A percentile compares a stretch with the other conserved stretches of the same genome.
phyloP scores from a whole-genome alignment of 768 basidiomycete species.

The Pisolithus microcarpus region DNA sequence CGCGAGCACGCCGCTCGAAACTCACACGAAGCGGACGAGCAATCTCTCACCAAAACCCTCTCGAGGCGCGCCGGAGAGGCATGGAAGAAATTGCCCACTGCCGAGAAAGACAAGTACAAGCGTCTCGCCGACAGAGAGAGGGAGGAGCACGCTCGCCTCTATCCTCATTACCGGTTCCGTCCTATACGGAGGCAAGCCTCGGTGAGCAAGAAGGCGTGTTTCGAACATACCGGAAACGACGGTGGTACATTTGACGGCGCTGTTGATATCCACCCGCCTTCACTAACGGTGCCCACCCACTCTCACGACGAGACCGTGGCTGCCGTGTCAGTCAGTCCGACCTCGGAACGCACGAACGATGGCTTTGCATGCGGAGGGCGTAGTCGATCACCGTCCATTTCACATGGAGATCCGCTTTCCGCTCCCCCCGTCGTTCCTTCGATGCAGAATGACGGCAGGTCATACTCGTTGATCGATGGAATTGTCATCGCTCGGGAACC shows the following conservation, averaged over 20 bases:
- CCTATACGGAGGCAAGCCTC: conserved; percentile 39
- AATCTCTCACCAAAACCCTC: conserved; percentile 41
- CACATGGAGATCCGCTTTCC: conserved; percentile 1
- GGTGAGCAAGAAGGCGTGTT: conserved; percentile 11
- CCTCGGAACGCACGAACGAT: neutral
- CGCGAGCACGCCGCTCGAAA: conserved; percentile 34
- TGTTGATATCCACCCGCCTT: neutral
- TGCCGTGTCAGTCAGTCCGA: neutral
- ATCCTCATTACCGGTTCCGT: conserved; percentile 60
- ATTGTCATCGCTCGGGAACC: neutral
- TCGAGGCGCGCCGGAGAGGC: conserved; percentile 74
- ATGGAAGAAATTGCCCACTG: conserved; percentile 53
- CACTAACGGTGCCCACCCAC: conserved; percentile 14
- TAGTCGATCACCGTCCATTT: conserved; percentile 8
- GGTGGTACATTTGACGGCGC: conserved; percentile 4
- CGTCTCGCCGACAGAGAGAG: conserved; percentile 49
- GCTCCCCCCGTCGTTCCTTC: neutral
- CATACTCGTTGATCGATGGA: conserved; percentile 3
- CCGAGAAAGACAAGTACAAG: conserved; percentile 45
- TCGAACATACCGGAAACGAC: conserved; percentile 8
- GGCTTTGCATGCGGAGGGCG: neutral
- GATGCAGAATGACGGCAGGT: neutral
- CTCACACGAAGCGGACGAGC: conserved; percentile 29
- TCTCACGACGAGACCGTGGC: neutral
- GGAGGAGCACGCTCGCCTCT: conserved; percentile 44